Evolutionary conservation across 2,329 filamentous ascomycete species (phyloP).

Genomic region (Diplodia seriata): DNA sequence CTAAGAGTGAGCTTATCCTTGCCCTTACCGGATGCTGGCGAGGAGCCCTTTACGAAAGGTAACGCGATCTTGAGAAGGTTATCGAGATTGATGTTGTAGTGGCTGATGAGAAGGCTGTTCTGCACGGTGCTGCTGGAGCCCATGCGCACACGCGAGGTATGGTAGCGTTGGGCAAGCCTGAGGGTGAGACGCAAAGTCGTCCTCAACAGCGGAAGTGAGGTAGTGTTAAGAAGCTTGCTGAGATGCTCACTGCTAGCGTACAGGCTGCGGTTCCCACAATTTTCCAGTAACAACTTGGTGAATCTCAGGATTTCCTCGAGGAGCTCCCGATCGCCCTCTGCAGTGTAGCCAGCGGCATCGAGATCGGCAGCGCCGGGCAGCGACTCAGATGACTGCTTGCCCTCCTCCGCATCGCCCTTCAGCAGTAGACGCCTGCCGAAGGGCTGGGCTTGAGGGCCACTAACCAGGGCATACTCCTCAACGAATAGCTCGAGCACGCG

Average conservation of each 20-base stretch:
- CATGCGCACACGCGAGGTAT: constrained; percentile 82
- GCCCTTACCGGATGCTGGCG: constrained; percentile 65
- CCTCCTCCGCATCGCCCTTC: constrained; percentile 62
- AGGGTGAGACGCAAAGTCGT: constrained; percentile 80
- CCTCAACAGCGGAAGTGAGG: constrained; percentile 78
- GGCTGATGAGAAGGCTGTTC: constrained; percentile 77
- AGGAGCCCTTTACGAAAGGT: constrained; percentile 76
- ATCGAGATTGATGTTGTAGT: constrained; percentile 77
- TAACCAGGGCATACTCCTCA: constrained; percentile 77
- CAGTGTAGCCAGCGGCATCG: constrained; percentile 66
- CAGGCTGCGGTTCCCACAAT: constrained; percentile 95
- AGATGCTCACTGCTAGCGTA: constrained; percentile 93
- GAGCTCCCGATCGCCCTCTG: constrained; percentile 80
- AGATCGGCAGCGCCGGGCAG: constrained; percentile 54
- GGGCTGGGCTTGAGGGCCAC: constrained; percentile 79
- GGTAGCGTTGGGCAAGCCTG: constrained; percentile 89
- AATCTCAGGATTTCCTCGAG: constrained; percentile 83
- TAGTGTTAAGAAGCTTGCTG: constrained; percentile 87
- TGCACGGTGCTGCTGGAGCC: constrained; percentile 67
- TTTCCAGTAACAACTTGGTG: constrained; percentile 85
- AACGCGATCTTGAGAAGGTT: constrained; percentile 82
- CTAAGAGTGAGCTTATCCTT: constrained; percentile 72
- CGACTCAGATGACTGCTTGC: constrained; percentile 40
- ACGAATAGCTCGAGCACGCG: constrained; percentile 83
- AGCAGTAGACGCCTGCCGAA: constrained; percentile 73